A percentile compares a stretch with the other conserved stretches of the same genome.
phyloP scores from a whole-genome alignment of 169 alveolate species.

The Cyclospora cayetanensis region DNA sequence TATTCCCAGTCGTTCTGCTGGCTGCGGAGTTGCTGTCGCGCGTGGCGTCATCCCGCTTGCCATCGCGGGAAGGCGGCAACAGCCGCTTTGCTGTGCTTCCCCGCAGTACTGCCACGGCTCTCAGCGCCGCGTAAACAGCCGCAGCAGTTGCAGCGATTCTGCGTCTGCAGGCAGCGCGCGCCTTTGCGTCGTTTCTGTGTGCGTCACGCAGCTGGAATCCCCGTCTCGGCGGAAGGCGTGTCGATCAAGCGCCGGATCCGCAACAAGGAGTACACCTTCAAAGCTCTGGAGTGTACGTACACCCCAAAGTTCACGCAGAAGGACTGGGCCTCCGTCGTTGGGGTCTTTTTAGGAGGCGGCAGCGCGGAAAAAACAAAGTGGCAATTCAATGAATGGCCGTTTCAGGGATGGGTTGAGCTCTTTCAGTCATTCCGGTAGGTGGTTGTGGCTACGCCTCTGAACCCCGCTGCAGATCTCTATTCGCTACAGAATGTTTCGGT shows the following conservation, averaged over 20 bases:
- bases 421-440: slow-evolving; percentile 27
- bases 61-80: too few species aligned
- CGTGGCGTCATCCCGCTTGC: too few species aligned
- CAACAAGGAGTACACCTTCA: slow-evolving; percentile 22
- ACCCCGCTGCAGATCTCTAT: background rate
- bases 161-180: too few species aligned
- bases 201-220: background rate
- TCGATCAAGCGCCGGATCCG: background rate
- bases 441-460: background rate
- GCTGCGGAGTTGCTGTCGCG: background rate
- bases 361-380: background rate
- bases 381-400: slow-evolving; percentile 52
- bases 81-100: too few species aligned
- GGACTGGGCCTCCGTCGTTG: slow-evolving; percentile 41
- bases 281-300: slow-evolving; percentile 37
- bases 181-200: too few species aligned
- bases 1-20: slow-evolving; percentile 25
- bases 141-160: too few species aligned
- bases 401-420: slow-evolving; percentile 30
- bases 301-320: slow-evolving; percentile 25
- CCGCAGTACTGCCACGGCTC: too few species aligned
- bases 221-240: background rate
- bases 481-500: background rate
- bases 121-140: too few species aligned
- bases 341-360: slow-evolving; percentile 13